These are phyloP conservation scores for Aspergillus candidus DNA, from an alignment of 2,329 filamentous ascomycete genomes.

Conservation along the genomic window DNA sequence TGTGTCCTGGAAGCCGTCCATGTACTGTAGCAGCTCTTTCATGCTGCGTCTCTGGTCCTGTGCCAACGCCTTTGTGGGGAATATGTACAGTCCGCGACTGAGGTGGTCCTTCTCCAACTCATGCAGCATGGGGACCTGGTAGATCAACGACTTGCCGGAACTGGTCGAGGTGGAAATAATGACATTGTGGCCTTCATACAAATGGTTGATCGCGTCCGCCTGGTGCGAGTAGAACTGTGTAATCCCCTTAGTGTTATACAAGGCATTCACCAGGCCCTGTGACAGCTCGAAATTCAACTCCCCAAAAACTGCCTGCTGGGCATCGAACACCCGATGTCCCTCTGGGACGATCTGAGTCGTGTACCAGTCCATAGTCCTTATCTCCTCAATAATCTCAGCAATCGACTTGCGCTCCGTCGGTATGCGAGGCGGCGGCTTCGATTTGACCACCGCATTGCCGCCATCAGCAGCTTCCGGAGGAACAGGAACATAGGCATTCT, in stretches of 20 bases:
- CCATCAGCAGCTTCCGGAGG: slow-evolving; percentile 41
- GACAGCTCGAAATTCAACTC: slow-evolving; percentile 81
- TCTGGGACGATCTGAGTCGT: slow-evolving; percentile 87
- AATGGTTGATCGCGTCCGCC: slow-evolving; percentile 82
- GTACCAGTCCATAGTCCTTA: slow-evolving; percentile 81
- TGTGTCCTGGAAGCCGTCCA: slow-evolving; percentile 67
- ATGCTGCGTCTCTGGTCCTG: slow-evolving; percentile 90
- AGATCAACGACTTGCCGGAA: slow-evolving; percentile 96
- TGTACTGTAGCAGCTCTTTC: slow-evolving; percentile 74
- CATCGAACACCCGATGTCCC: slow-evolving; percentile 84
- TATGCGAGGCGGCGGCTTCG: slow-evolving; percentile 61
- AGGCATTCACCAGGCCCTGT: slow-evolving; percentile 86
- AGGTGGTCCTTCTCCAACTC: slow-evolving; percentile 71
- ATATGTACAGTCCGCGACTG: slow-evolving; percentile 92
- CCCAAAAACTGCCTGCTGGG: slow-evolving; percentile 73
- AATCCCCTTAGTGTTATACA: slow-evolving; percentile 88
- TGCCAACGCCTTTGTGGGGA: slow-evolving; percentile 91
- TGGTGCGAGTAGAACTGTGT: slow-evolving; percentile 86
- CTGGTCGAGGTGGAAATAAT: slow-evolving; percentile 93
- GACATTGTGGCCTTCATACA: slow-evolving; percentile 76
- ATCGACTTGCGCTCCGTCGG: slow-evolving; percentile 75
- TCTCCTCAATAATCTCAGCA: slow-evolving; percentile 75
- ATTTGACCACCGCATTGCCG: slow-evolving; percentile 30
- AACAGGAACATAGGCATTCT: slow-evolving; percentile 57
- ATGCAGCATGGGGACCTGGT: slow-evolving; percentile 86